A percentile compares a stretch with the other conserved stretches of the same genome.
Evolutionary conservation across 139 green algal species (phyloP).

Genomic region (Closterium sp.): DNA sequence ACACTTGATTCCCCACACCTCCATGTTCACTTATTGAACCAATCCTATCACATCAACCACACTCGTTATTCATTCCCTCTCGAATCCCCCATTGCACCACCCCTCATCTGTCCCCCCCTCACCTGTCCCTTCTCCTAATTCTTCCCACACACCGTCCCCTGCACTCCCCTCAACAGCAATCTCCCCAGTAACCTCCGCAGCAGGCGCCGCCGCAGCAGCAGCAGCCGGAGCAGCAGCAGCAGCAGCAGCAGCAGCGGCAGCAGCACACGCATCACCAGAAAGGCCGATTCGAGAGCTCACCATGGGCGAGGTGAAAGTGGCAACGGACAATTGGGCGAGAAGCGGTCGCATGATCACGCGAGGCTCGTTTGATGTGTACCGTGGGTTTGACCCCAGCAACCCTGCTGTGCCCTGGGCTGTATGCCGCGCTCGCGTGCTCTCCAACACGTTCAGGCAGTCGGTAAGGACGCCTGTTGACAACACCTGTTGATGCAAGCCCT

Average conservation of each 20-base stretch:
- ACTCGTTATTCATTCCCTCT: too few species aligned
- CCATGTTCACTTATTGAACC: too few species aligned
- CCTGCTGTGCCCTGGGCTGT: not conserved
- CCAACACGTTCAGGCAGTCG: not conserved
- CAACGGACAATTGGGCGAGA: not conserved
- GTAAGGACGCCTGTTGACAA: not conserved
- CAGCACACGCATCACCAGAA: not conserved
- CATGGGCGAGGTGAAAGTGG: not conserved
- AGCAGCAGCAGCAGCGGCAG: not conserved
- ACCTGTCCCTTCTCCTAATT: not conserved
- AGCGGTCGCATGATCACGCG: not conserved
- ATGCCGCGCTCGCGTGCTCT: not conserved
- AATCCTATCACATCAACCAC: too few species aligned
- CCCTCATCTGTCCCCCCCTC: too few species aligned
- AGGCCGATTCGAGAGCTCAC: not conserved
- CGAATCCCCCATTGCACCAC: too few species aligned
- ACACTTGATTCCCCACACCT: too few species aligned
- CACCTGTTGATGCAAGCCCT: too few species aligned
- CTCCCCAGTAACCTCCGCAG: not conserved
- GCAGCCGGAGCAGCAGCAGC: not conserved
- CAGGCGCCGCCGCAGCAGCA: not conserved
- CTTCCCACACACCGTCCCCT: not conserved
- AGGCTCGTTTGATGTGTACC: not conserved
- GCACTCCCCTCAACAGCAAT: not conserved
- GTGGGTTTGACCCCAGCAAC: not conserved